A percentile compares a stretch with the other conserved stretches of the same genome.
These are phyloP conservation scores for Alternaria atra DNA, from an alignment of 2,329 filamentous ascomycete species.

Conservation along the genomic window DNA sequence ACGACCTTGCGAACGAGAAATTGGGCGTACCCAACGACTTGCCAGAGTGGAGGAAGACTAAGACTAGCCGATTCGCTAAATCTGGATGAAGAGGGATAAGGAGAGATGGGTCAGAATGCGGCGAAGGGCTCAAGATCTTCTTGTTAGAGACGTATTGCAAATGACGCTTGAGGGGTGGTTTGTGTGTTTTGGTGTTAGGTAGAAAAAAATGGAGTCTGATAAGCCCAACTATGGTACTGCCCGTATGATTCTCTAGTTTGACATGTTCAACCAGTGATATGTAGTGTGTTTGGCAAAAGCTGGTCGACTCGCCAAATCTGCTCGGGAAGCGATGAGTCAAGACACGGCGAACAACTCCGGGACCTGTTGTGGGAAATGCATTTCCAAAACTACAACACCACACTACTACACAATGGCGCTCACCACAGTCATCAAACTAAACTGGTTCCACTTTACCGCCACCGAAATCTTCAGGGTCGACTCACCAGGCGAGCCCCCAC, in stretches of 20 bases:
- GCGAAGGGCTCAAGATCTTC: background rate
- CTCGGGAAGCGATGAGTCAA: too few species aligned
- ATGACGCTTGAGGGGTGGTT: background rate
- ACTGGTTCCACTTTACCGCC: too few species aligned
- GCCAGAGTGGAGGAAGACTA: slow-evolving; percentile 33
- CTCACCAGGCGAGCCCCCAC: too few species aligned
- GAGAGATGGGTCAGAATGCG: background rate
- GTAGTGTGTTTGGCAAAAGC: too few species aligned
- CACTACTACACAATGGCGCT: too few species aligned
- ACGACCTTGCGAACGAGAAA: slow-evolving; percentile 24
- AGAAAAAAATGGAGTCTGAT: too few species aligned
- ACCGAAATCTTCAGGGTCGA: too few species aligned
- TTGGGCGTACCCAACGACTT: slow-evolving; percentile 22
- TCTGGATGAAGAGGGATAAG: background rate
- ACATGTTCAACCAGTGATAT: background rate
- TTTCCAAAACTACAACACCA: too few species aligned
- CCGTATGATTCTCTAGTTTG: background rate
- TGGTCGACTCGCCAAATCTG: background rate
- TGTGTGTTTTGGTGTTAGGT: background rate
- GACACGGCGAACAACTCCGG: too few species aligned
- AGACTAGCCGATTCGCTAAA: slow-evolving; percentile 24
- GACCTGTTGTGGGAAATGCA: too few species aligned
- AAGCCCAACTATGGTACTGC: background rate
- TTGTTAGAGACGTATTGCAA: background rate
- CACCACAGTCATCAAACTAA: too few species aligned